phyloP scores from a whole-genome alignment of 2,329 filamentous ascomycete species.

The Fusarium solani-melongenae region DNA sequence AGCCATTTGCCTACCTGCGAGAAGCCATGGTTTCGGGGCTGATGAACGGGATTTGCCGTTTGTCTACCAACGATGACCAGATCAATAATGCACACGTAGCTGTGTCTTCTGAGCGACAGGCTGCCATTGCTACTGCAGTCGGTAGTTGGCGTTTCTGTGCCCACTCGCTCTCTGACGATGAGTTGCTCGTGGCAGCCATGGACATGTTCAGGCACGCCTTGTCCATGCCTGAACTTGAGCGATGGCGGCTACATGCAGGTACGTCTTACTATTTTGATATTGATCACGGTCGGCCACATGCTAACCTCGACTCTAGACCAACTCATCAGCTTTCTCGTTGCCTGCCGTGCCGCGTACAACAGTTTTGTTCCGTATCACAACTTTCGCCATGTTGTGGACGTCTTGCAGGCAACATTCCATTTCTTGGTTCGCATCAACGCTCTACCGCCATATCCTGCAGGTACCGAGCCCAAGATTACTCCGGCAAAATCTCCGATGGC shows the following conservation, averaged over 20 bases:
- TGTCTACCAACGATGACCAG: conserved; percentile 70
- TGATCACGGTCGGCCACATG: conserved; percentile 30
- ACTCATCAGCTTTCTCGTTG: conserved; percentile 85
- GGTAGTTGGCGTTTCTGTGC: conserved; percentile 90
- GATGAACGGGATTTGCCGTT: conserved; percentile 89
- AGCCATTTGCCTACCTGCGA: conserved; percentile 88
- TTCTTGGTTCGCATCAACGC: conserved; percentile 86
- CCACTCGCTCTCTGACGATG: conserved; percentile 89
- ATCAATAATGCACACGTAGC: conserved; percentile 74
- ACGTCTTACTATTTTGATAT: conserved; percentile 48
- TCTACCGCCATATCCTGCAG: conserved; percentile 72
- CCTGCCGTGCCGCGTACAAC: conserved; percentile 94
- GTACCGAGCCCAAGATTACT: conserved; percentile 43
- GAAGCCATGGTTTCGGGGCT: conserved; percentile 94
- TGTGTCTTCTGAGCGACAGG: conserved; percentile 73
- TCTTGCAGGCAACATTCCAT: conserved; percentile 91
- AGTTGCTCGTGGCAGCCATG: conserved; percentile 86
- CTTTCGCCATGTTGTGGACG: conserved; percentile 96
- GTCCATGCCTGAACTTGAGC: conserved; percentile 80
- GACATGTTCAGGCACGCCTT: conserved; percentile 92
- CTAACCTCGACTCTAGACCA: conserved; percentile 70
- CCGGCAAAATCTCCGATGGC: conserved; percentile 73
- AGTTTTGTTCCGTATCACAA: conserved; percentile 97
- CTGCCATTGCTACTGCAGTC: conserved; percentile 74
- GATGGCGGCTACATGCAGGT: conserved; percentile 84